These are phyloP conservation scores for Stephanodiscus minutulus DNA, from an alignment of 108 stramenopile species.

Conservation along the genomic window DNA sequence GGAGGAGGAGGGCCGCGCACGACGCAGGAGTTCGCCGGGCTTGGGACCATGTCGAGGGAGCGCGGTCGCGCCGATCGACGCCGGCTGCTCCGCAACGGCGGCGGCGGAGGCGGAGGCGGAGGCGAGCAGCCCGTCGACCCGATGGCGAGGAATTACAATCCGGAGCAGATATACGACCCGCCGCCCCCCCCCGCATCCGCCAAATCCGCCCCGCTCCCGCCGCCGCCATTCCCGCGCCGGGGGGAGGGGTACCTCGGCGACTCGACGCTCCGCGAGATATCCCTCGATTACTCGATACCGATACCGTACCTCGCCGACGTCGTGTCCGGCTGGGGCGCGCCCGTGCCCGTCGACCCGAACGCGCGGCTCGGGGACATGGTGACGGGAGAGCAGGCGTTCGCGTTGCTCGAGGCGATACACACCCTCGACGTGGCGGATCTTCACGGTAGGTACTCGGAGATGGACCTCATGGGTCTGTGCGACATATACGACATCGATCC, in stretches of 20 bases:
- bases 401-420: conserved; percentile 83
- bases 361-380: conserved; percentile 79
- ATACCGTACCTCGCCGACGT: conserved; percentile 87
- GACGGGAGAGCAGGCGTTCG: conserved; percentile 90
- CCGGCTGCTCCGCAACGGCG: neutral
- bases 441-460: conserved; percentile 78
- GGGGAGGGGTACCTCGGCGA: conserved; percentile 85
- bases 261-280: conserved; percentile 74
- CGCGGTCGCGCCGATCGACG: neutral
- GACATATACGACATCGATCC: conserved; percentile 75
- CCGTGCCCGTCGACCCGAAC: conserved; percentile 74
- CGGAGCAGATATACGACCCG: neutral
- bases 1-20: conserved; percentile 1
- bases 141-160: neutral
- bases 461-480: conserved; percentile 65
- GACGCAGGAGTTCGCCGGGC: conserved; percentile 36
- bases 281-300: conserved; percentile 76
- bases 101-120: conserved; percentile 1
- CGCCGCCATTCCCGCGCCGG: conserved; percentile 10
- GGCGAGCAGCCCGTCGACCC: neutral
- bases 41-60: conserved; percentile 14
- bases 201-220: neutral
- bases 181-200: no score
- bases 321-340: conserved; percentile 76
- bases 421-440: conserved; percentile 74